These are phyloP conservation scores for Eucalyptus tenuipes DNA, from an alignment of 345 rosid genomes.

Conservation along the genomic window DNA sequence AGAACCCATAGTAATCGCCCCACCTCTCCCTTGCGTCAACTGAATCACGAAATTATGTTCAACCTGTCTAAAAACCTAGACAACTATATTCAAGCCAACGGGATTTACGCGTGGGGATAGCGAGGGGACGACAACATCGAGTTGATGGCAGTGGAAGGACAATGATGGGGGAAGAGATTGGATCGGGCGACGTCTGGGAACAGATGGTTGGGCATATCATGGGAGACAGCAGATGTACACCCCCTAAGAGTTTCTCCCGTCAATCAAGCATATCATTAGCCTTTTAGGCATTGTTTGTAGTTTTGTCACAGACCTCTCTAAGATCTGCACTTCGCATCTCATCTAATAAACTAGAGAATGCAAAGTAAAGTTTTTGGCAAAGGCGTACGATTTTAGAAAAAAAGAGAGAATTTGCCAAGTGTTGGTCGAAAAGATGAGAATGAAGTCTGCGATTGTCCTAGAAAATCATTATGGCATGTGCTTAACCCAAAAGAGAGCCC, in stretches of 20 bases:
- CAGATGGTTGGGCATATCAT: neutral
- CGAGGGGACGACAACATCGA: neutral
- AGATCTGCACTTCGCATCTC: neutral
- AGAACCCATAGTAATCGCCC: neutral
- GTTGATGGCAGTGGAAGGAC: neutral
- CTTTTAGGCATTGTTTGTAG: neutral
- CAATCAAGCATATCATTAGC: neutral
- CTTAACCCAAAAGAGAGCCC: neutral
- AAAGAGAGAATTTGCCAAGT: neutral
- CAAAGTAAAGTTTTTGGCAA: neutral
- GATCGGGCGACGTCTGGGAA: neutral
- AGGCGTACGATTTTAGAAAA: neutral
- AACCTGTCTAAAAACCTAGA: neutral
- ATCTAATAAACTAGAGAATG: neutral
- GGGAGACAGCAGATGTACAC: neutral
- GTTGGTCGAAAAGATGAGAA: neutral
- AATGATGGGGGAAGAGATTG: neutral
- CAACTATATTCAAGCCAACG: neutral
- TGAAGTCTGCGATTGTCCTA: neutral
- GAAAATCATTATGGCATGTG: neutral
- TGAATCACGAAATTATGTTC: neutral
- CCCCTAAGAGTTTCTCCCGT: neutral
- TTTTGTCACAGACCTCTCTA: neutral
- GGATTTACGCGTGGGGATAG: neutral
- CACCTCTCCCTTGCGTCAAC: neutral